These are phyloP conservation scores for Saturnispora diversa DNA, from an alignment of 805 yeast genomes.

Conservation along the genomic window DNA sequence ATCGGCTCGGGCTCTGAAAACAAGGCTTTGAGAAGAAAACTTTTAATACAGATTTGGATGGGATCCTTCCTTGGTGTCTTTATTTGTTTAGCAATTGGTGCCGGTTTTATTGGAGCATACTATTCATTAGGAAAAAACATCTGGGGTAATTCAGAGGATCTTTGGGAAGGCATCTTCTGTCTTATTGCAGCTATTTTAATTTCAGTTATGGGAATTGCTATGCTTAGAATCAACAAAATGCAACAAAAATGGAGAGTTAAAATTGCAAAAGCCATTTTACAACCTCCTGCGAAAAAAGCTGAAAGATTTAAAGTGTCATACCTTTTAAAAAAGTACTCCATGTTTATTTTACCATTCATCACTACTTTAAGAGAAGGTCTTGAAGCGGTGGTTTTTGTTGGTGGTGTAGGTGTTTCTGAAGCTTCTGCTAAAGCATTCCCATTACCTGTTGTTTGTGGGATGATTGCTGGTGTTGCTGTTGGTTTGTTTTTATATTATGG, in stretches of 20 bases:
- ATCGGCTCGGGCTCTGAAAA: slow-evolving; percentile 39
- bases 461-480: slow-evolving; percentile 64
- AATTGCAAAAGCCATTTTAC: slow-evolving; percentile 76
- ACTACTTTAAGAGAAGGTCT: slow-evolving; percentile 95
- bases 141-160: slow-evolving; percentile 80
- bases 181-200: slow-evolving; percentile 84
- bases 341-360: slow-evolving; percentile 84
- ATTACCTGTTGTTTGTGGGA: slow-evolving; percentile 83
- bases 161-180: slow-evolving; percentile 96
- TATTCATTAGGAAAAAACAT: slow-evolving; percentile 74
- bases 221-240: slow-evolving; percentile 94
- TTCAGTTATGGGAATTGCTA: slow-evolving; percentile 90
- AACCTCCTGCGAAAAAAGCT: slow-evolving; percentile 40
- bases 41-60: slow-evolving; percentile 65
- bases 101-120: slow-evolving; percentile 91
- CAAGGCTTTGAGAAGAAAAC: slow-evolving; percentile 43
- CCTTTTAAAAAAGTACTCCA: slow-evolving; percentile 64
- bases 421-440: slow-evolving; percentile 62
- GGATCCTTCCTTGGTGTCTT: slow-evolving; percentile 71
- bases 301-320: slow-evolving; percentile 49
- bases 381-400: slow-evolving; percentile 92
- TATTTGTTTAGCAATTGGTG: slow-evolving; percentile 77
- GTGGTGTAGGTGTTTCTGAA: slow-evolving; percentile 74
- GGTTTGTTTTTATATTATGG: slow-evolving; percentile 73
- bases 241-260: slow-evolving; percentile 95